These are phyloP conservation scores for Hypoxylon sp. DNA, from an alignment of 2,329 filamentous ascomycete genomes.

Conservation along the genomic window DNA sequence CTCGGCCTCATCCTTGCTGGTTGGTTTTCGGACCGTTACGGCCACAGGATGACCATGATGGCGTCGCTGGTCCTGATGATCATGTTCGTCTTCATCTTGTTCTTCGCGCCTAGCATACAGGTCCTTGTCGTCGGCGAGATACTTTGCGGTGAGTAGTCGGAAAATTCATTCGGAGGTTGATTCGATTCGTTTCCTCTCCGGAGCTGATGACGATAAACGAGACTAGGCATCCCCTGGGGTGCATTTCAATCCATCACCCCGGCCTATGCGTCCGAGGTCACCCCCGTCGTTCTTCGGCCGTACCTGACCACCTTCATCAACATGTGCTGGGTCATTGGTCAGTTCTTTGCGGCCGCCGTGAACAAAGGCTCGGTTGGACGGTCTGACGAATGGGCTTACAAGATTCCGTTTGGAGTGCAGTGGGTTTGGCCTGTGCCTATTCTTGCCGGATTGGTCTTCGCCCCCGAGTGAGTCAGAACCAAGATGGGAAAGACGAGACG, in stretches of 20 bases:
- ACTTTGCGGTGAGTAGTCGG: constrained; percentile 49
- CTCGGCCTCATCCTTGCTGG: constrained; percentile 64
- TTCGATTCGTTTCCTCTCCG: too few species aligned
- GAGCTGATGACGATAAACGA: constrained; percentile 11
- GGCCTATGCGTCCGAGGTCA: constrained; percentile 63
- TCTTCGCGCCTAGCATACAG: constrained; percentile 59
- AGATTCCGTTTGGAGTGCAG: constrained; percentile 60
- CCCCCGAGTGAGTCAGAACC: constrained; percentile 54
- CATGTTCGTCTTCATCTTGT: constrained; percentile 61
- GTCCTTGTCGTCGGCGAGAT: constrained; percentile 60
- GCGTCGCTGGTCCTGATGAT: constrained; percentile 56
- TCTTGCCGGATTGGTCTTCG: constrained; percentile 54
- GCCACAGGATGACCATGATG: constrained; percentile 61
- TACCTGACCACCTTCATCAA: constrained; percentile 65
- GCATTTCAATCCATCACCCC: constrained; percentile 61
- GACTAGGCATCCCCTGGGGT: constrained; percentile 60
- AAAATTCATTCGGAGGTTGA: too few species aligned
- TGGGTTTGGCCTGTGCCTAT: constrained; percentile 62
- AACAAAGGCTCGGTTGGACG: constrained; percentile 53
- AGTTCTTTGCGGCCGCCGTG: constrained; percentile 60
- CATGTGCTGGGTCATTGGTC: constrained; percentile 65
- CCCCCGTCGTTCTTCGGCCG: constrained; percentile 57
- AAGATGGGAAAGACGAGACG: too few species aligned
- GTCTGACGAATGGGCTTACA: constrained; percentile 57
- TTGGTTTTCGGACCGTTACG: constrained; percentile 58